These are phyloP conservation scores for Penicillium paradoxum DNA, from an alignment of 495 filamentous ascomycete genomes.

Conservation along the genomic window DNA sequence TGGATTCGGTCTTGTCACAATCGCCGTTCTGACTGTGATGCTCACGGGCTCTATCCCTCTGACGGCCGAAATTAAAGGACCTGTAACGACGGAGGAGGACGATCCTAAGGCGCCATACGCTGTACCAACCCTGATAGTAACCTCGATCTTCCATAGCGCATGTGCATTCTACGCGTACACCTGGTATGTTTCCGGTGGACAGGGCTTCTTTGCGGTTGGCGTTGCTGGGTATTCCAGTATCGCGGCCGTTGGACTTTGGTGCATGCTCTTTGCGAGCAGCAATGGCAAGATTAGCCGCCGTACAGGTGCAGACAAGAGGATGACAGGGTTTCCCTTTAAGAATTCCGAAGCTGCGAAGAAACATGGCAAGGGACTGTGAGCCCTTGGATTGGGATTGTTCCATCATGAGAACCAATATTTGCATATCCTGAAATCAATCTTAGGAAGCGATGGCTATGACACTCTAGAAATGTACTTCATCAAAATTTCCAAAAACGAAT, in stretches of 20 bases:
- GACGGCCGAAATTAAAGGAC: constrained; percentile 41
- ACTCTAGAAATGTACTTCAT: not conserved
- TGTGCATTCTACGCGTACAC: constrained; percentile 66
- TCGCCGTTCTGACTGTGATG: constrained; percentile 61
- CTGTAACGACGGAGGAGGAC: constrained; percentile 38
- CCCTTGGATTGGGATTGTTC: not conserved
- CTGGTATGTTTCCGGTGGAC: constrained; percentile 50
- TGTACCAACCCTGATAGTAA: constrained; percentile 60
- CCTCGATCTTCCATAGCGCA: constrained; percentile 57
- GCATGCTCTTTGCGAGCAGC: constrained; percentile 65
- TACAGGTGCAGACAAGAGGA: constrained; percentile 76
- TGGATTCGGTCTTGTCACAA: constrained; percentile 60
- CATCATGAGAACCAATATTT: not conserved
- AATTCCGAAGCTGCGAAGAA: constrained; percentile 54
- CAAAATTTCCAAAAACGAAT: not conserved
- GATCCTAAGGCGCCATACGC: constrained; percentile 65
- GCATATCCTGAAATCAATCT: not conserved
- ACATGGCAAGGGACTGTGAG: constrained; percentile 34
- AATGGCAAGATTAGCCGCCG: constrained; percentile 58
- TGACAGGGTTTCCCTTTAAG: constrained; percentile 69
- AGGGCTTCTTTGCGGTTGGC: constrained; percentile 52
- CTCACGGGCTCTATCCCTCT: constrained; percentile 75
- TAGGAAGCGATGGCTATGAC: not conserved
- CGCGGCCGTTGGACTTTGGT: constrained; percentile 64
- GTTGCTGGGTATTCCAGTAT: constrained; percentile 48